Evolutionary conservation across 352 stramenopile genomes (phyloP).

Genomic region (Aphanomyces stellatus): DNA sequence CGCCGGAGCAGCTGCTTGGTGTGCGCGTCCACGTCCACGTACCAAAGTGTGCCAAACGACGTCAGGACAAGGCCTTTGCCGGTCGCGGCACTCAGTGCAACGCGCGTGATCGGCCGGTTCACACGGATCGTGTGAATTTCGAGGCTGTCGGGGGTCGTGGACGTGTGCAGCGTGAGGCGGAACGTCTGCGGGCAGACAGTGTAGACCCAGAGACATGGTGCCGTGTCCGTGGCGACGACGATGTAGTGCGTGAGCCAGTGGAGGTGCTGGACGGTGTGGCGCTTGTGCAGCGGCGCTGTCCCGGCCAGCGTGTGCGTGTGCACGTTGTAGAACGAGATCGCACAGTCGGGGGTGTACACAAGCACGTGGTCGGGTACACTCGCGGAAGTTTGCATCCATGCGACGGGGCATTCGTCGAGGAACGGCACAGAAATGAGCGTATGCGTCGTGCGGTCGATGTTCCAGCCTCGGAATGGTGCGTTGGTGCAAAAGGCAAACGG

Average conservation of each 20-base stretch:
- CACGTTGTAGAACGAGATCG: not conserved
- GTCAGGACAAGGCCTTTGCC: not conserved
- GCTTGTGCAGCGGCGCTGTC: not conserved
- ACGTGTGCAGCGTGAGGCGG: not conserved
- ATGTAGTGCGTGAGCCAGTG: not conserved
- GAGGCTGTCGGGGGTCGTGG: not conserved
- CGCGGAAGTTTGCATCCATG: not conserved
- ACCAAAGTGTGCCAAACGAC: not conserved
- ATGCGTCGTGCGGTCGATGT: not conserved
- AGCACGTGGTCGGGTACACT: not conserved
- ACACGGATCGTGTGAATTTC: not conserved
- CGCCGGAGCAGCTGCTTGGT: not conserved
- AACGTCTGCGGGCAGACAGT: not conserved
- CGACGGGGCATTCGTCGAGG: not conserved
- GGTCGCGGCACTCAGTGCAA: not conserved
- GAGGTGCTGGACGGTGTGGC: not conserved
- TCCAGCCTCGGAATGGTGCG: not conserved
- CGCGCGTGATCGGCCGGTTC: not conserved
- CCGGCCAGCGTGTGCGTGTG: not conserved
- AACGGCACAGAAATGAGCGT: not conserved
- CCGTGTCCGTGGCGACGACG: not conserved
- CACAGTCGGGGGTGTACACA: not conserved
- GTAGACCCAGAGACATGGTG: slow-evolving; percentile 6
- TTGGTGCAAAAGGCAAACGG: not conserved
- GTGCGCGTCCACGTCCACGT: not conserved